Base-by-base conservation (phyloP, 2,329 filamentous ascomycete species). In the Trichoderma gracile region DNA sequence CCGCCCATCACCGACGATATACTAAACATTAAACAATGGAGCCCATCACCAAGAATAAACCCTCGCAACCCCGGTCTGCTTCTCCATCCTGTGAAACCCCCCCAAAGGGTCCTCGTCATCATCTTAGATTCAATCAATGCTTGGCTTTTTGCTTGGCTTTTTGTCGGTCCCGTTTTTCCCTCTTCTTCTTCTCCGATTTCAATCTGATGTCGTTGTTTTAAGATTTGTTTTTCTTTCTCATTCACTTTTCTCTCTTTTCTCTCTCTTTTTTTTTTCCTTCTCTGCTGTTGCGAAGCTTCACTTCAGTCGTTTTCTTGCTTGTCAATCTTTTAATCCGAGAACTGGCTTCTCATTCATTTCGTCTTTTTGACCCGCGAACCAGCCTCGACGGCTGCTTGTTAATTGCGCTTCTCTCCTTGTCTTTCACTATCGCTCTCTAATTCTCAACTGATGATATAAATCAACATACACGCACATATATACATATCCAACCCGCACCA, bases 341-440 rank as follows among this genome's bases (percentile, higher is more conserved):
- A 46, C 52, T 57, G 61, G 61, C 30, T 57, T 61, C 58, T 61
- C 52, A 23, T 49, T 42, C 43, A 15, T 47, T 27, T 33, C 19
- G n/a, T 52, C 27, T 46, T 25, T 33, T 33, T 19, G 30, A 52
- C 15, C 10, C 10, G 49, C 33, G 15, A 50, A 38, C 33, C 45
- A 27, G 61, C 53, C 54, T 64, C 33, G 62, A 64, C 25, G 54
- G 62, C 30, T 49, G 46, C 42, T 56, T 63, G 25, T 50, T 55
- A 5, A 52, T 62, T 54, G 21, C 33, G 38, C 27, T 25, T 23
- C 49, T 33, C 2, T 38, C 30, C 9, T 38, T 38, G 57, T 50
- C 46, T 27, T 49, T 65, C 40, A 5, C 38, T 50, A n/a, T 42
- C 45, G 43, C 54, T 63, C 57, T n/a, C 17, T 65, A 52, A 33